A percentile compares a stretch with the other conserved stretches of the same genome.
Conservation (phyloP, 129 eudicot species). For the Tagetes patula region DNA sequence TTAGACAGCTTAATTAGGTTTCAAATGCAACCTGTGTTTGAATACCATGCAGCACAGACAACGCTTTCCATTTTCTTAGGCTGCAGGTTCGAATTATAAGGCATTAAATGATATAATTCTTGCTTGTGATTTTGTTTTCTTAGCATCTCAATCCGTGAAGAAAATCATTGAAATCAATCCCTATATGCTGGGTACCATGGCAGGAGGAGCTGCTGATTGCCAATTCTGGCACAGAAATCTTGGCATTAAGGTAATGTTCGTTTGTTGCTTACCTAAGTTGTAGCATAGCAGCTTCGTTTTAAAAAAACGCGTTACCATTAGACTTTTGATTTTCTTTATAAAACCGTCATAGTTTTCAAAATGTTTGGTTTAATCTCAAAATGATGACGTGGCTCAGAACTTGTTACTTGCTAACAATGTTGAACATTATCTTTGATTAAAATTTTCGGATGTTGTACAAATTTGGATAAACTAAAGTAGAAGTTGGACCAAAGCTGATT, state of each 20-base stretch:
- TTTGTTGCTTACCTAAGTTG: constrained; percentile 13
- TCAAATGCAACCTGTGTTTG: not conserved
- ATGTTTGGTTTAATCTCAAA: not conserved
- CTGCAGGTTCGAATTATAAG: not conserved
- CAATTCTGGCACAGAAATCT: constrained; percentile 99
- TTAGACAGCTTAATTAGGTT: not conserved
- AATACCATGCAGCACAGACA: not conserved
- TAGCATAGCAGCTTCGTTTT: not conserved
- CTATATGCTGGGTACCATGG: constrained; percentile 99
- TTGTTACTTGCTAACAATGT: constrained; percentile 3
- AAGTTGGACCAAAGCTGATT: not conserved
- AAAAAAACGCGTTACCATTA: not conserved
- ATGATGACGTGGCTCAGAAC: not conserved
- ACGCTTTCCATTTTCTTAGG: not conserved
- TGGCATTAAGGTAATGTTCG: constrained; percentile 76
- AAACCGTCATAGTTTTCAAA: not conserved
- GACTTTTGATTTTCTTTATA: not conserved
- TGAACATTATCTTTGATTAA: not conserved
- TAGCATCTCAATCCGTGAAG: constrained; percentile 99
- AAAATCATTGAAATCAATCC: constrained; percentile 97
- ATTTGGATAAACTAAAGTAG: not conserved
- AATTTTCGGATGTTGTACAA: not conserved
- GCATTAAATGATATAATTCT: not conserved
- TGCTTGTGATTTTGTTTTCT: not conserved
- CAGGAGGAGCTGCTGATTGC: constrained; percentile 99